Percentiles rank a stretch among this genome's conserved stretches.
These are phyloP conservation scores for Neophaeococcomyces aloes DNA, from an alignment of 2,329 filamentous ascomycete species.

Conservation along the genomic window DNA sequence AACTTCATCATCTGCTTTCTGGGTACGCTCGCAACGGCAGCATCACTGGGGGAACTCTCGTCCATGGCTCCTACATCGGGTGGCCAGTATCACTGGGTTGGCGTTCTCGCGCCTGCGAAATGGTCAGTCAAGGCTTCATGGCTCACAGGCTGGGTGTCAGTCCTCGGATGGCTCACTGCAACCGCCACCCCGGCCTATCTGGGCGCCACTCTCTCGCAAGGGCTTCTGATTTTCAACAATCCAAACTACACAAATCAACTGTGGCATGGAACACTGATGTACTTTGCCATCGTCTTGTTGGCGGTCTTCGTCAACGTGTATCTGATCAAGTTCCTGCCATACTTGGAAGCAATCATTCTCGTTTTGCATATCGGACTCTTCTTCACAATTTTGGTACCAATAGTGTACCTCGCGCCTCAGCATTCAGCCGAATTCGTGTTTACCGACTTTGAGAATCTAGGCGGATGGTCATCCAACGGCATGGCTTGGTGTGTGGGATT, in stretches of 20 bases:
- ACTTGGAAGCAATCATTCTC: slow-evolving; percentile 23
- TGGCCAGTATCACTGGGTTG: slow-evolving; percentile 32
- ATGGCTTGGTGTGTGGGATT: slow-evolving; percentile 38
- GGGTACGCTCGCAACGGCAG: slow-evolving; percentile 30
- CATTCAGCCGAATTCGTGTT: slow-evolving; percentile 29
- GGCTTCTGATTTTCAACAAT: slow-evolving; percentile 29
- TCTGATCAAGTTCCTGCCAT: slow-evolving; percentile 25
- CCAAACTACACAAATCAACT: slow-evolving; percentile 25
- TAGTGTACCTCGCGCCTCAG: slow-evolving; percentile 26
- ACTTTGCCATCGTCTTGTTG: slow-evolving; percentile 27
- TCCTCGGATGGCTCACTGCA: slow-evolving; percentile 30
- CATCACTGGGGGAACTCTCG: slow-evolving; percentile 32
- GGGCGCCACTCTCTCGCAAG: slow-evolving; percentile 27
- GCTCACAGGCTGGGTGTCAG: slow-evolving; percentile 25
- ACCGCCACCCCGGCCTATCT: slow-evolving; percentile 27
- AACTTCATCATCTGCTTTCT: slow-evolving; percentile 9
- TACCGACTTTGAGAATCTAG: slow-evolving; percentile 34
- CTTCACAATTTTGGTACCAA: slow-evolving; percentile 29
- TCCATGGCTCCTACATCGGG: slow-evolving; percentile 31
- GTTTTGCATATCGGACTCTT: slow-evolving; percentile 28
- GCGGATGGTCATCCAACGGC: slow-evolving; percentile 35
- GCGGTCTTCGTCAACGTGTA: slow-evolving; percentile 28
- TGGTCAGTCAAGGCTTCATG: not conserved
- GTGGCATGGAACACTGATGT: slow-evolving; percentile 34
- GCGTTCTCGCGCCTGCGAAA: slow-evolving; percentile 16